Conservation (phyloP, 73 alveolate genomes). For the Paramecium bursaria region DNA sequence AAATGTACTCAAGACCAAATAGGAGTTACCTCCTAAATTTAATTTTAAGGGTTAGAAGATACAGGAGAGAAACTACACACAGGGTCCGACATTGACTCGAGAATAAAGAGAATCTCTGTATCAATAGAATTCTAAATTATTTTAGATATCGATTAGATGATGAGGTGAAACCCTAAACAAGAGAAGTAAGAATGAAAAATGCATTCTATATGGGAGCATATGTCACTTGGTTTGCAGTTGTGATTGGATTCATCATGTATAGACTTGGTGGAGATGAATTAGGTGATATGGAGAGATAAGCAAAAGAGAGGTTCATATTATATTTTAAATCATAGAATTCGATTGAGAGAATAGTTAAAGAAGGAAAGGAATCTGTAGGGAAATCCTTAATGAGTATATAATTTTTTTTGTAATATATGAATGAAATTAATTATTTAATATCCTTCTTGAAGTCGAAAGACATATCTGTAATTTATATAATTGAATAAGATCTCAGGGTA, state of each 20-base stretch:
- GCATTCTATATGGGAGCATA: conserved; percentile 57
- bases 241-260: conserved; percentile 66
- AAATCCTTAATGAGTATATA: too few species aligned
- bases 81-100: conserved; percentile 35
- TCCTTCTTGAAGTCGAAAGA: too few species aligned
- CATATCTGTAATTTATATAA: too few species aligned
- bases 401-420: too few species aligned
- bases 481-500: too few species aligned
- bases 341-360: conserved; percentile 43
- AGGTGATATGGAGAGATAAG: conserved; percentile 65
- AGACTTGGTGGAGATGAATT: conserved; percentile 69
- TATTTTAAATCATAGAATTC: conserved; percentile 23
- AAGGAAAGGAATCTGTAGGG: too few species aligned
- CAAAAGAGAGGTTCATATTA: conserved; percentile 56
- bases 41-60: conserved; percentile 40
- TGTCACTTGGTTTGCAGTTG: conserved; percentile 70
- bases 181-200: conserved; percentile 65
- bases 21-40: conserved; percentile 43
- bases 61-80: background rate
- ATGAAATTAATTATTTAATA: too few species aligned
- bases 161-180: conserved; percentile 63
- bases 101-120: conserved; percentile 42
- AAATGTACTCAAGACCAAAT: conserved; percentile 24
- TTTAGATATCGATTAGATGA: conserved; percentile 64
- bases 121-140: background rate